These are phyloP conservation scores for Acer yangbiense DNA, from an alignment of 345 rosid genomes.

Conservation along the genomic window DNA sequence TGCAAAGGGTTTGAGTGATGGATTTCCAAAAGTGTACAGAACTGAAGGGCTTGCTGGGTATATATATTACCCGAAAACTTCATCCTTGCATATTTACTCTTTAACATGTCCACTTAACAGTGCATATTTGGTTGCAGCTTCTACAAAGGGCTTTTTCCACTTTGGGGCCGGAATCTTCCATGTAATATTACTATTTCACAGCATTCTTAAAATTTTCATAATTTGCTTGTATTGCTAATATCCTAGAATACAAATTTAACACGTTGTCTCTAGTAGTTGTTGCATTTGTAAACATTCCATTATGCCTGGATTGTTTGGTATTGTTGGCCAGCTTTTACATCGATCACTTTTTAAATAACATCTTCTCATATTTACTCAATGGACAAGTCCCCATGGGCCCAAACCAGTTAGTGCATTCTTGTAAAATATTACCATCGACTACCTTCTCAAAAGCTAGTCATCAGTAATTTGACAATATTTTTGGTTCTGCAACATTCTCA, in stretches of 20 bases:
- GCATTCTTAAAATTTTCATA: conserved; percentile 25
- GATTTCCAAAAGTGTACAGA: conserved; percentile 55
- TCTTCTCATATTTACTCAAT: conserved; percentile 3
- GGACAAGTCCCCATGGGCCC: neutral
- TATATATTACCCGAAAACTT: conserved; percentile 23
- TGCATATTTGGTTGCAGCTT: conserved; percentile 36
- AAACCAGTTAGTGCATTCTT: neutral
- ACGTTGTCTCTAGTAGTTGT: neutral
- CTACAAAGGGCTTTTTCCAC: conserved; percentile 53
- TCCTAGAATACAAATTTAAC: neutral
- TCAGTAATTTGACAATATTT: neutral
- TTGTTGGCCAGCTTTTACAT: conserved; percentile 2
- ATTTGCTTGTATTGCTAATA: conserved; percentile 1
- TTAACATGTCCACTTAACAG: conserved; percentile 11
- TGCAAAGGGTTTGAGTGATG: conserved; percentile 64
- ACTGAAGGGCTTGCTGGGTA: conserved; percentile 67
- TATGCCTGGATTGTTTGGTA: neutral
- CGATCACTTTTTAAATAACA: neutral
- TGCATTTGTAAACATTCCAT: neutral
- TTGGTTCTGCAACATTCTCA: neutral
- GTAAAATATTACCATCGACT: neutral
- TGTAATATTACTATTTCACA: conserved; percentile 37
- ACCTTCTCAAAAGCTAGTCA: neutral
- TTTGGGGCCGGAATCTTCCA: conserved; percentile 53
- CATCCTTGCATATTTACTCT: conserved; percentile 7